These are phyloP conservation scores for Microcyclosporella mali DNA, from an alignment of 2,329 filamentous ascomycete genomes.

Conservation along the genomic window DNA sequence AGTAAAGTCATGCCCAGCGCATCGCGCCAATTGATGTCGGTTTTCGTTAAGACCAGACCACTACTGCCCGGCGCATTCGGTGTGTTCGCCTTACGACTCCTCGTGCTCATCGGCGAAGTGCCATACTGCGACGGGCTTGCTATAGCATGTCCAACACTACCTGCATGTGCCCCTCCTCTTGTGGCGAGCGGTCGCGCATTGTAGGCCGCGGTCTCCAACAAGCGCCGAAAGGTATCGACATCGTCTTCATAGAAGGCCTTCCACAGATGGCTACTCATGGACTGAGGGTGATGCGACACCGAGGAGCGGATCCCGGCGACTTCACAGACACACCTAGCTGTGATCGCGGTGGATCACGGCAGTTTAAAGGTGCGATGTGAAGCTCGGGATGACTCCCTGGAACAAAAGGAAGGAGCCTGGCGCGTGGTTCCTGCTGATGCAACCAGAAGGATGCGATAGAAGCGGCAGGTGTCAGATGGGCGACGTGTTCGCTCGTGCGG, in stretches of 20 bases:
- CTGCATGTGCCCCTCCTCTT: constrained; percentile 29
- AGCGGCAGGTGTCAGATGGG: neutral
- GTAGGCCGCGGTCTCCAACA: constrained; percentile 67
- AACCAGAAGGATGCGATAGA: neutral
- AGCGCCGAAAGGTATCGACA: constrained; percentile 86
- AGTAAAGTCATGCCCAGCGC: constrained; percentile 74
- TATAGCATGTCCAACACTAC: constrained; percentile 27
- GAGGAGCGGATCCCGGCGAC: constrained; percentile 39
- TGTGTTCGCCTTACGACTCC: constrained; percentile 27
- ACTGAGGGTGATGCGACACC: constrained; percentile 37
- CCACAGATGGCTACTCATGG: constrained; percentile 96
- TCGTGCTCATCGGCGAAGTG: constrained; percentile 41
- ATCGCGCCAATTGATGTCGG: constrained; percentile 81
- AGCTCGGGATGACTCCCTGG: constrained; percentile 36
- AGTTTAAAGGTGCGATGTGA: constrained; percentile 69
- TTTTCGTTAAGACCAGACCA: constrained; percentile 46
- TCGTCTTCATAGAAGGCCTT: constrained; percentile 96
- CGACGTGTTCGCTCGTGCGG: constrained; percentile 8
- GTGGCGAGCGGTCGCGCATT: constrained; percentile 47
- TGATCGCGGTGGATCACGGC: constrained; percentile 81
- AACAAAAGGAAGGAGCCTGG: constrained; percentile 1
- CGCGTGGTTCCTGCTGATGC: neutral
- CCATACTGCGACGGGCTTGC: constrained; percentile 40
- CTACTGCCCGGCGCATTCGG: constrained; percentile 44
- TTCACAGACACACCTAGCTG: constrained; percentile 74